These are phyloP conservation scores for Pneumocystis jirovecii DNA, from an alignment of 1,139 yeast genomes.

Conservation along the genomic window DNA sequence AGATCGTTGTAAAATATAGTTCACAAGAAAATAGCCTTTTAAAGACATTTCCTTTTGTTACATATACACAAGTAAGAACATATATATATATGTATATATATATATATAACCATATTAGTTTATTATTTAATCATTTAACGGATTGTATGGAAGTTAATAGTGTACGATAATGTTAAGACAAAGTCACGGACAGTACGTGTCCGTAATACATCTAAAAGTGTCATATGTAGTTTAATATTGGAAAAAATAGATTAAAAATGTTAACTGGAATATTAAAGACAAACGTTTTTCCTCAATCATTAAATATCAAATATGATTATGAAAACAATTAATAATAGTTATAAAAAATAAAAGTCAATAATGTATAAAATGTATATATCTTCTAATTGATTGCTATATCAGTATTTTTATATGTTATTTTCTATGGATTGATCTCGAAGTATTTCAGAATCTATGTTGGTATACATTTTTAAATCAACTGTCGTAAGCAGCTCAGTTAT, in stretches of 20 bases:
- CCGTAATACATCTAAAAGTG: background rate
- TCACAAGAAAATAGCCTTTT: background rate
- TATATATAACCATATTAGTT: background rate
- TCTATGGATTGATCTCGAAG: background rate
- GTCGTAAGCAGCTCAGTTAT: background rate
- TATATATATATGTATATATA: too few relatives aligned
- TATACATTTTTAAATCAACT: background rate
- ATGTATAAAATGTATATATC: background rate
- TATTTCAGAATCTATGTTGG: background rate
- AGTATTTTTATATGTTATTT: background rate
- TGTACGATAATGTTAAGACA: background rate
- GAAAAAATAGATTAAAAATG: background rate
- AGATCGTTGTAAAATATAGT: background rate
- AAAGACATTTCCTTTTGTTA: background rate
- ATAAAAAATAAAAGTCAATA: background rate
- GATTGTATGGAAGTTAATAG: background rate
- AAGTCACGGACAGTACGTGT: background rate
- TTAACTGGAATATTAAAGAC: background rate
- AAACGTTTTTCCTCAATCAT: background rate
- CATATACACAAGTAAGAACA: background rate
- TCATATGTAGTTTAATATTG: background rate
- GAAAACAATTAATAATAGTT: background rate
- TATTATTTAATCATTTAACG: background rate
- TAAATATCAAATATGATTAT: background rate
- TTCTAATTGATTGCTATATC: background rate